Evolutionary conservation across 495 filamentous ascomycete genomes (phyloP).

Genomic region (Durotheca rogersii): DNA sequence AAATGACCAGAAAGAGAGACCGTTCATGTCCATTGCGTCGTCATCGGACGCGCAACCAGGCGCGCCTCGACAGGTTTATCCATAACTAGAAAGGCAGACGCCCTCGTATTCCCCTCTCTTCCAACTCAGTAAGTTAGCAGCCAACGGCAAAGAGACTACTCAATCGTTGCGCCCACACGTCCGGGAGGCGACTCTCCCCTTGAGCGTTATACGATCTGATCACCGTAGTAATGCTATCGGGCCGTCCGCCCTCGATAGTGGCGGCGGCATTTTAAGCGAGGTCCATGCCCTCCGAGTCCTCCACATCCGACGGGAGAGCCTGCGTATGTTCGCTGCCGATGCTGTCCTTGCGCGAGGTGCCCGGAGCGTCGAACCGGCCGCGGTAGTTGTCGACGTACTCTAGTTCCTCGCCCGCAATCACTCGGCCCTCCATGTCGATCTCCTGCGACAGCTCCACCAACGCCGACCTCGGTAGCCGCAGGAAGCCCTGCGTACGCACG

Average conservation of each 20-base stretch:
- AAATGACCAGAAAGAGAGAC: slow-evolving; percentile 1
- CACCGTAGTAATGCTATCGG: too few species aligned
- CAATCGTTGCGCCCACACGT: too few species aligned
- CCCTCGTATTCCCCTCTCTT: too few species aligned
- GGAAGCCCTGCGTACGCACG: slow-evolving; percentile 84
- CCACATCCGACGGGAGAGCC: slow-evolving; percentile 62
- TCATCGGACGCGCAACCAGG: slow-evolving; percentile 15
- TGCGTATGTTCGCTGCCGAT: slow-evolving; percentile 57
- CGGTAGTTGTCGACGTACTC: slow-evolving; percentile 73
- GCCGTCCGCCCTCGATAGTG: too few species aligned
- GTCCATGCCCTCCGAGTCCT: slow-evolving; percentile 68
- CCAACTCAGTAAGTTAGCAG: too few species aligned
- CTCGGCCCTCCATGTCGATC: slow-evolving; percentile 84
- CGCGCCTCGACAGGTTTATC: neutral
- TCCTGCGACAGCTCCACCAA: slow-evolving; percentile 91
- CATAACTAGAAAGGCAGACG: slow-evolving; percentile 23
- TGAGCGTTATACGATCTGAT: too few species aligned
- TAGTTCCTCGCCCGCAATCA: slow-evolving; percentile 79
- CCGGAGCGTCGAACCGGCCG: slow-evolving; percentile 59
- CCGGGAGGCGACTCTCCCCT: too few species aligned
- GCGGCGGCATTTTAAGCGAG: slow-evolving; percentile 39
- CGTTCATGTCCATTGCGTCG: slow-evolving; percentile 19
- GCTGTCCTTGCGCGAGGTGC: slow-evolving; percentile 55
- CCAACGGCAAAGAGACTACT: too few species aligned
- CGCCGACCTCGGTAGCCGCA: slow-evolving; percentile 69